Conservation (phyloP, 495 filamentous ascomycete genomes). For the Hypoxylon trugodes region DNA sequence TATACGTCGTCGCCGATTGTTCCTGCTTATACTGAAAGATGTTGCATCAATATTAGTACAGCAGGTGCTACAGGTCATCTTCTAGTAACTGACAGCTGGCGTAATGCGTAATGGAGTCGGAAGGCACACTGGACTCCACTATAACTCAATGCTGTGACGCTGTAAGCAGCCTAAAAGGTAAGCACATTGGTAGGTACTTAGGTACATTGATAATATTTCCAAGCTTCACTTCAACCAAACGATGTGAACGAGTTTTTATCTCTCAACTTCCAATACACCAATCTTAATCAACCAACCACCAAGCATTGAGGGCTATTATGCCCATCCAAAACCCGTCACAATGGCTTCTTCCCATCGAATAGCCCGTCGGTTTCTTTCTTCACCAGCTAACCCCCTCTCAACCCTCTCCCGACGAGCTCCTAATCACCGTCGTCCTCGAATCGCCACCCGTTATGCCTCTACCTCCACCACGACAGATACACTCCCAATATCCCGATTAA, state of each 20-base stretch:
- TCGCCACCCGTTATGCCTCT: slow-evolving; percentile 47
- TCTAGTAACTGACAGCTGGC: no score
- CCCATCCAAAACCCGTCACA: slow-evolving; percentile 36
- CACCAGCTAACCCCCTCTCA: slow-evolving; percentile 42
- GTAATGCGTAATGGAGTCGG: no score
- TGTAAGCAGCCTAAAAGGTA: no score
- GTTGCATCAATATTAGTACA: no score
- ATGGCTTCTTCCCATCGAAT: slow-evolving; percentile 52
- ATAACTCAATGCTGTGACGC: no score
- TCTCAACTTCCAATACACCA: slow-evolving; percentile 4
- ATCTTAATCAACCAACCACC: slow-evolving; percentile 6
- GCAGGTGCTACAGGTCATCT: no score
- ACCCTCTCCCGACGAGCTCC: slow-evolving; percentile 35
- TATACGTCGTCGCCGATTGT: no score
- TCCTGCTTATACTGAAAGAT: no score
- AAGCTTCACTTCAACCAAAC: slow-evolving; percentile 1
- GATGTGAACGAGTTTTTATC: slow-evolving; percentile 15
- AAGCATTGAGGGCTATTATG: slow-evolving; percentile 53
- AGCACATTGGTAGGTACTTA: no score
- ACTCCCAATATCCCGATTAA: slow-evolving; percentile 49
- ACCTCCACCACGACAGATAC: slow-evolving; percentile 49
- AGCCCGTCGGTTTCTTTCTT: slow-evolving; percentile 42
- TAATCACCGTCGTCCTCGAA: slow-evolving; percentile 25
- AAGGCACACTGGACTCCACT: no score
- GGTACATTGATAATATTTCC: no score